phyloP scores from a whole-genome alignment of 2,329 filamentous ascomycete genomes.

The Epichloe aotearoae region DNA sequence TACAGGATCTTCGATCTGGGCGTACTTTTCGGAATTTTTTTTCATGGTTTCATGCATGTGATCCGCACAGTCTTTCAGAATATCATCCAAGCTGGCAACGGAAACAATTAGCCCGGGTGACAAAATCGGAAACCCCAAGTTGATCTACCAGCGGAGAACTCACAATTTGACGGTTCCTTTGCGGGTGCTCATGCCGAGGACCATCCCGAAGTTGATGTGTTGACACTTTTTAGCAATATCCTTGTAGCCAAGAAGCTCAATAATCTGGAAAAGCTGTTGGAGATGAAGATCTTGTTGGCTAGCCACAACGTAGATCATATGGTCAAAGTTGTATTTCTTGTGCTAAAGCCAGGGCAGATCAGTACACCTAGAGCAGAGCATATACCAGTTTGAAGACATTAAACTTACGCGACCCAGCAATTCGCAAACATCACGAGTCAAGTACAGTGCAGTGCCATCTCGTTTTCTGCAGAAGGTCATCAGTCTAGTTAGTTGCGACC shows the following conservation, averaged over 20 bases:
- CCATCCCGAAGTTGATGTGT: constrained; percentile 65
- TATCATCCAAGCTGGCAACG: constrained; percentile 8
- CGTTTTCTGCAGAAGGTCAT: constrained; percentile 32
- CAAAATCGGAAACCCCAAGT: background rate
- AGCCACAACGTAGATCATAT: constrained; percentile 69
- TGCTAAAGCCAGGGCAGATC: constrained; percentile 13
- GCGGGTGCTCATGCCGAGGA: constrained; percentile 57
- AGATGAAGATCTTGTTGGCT: constrained; percentile 61
- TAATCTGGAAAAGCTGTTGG: constrained; percentile 57
- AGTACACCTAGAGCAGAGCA: background rate
- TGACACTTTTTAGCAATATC: constrained; percentile 59
- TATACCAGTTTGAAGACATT: background rate
- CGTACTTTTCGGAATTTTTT: constrained; percentile 83
- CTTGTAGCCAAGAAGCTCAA: constrained; percentile 56
- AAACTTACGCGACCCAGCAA: constrained; percentile 43
- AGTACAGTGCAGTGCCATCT: constrained; percentile 63
- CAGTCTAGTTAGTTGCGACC: background rate
- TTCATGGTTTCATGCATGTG: constrained; percentile 98
- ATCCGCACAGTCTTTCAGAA: constrained; percentile 55
- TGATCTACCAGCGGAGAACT: background rate
- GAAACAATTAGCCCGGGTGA: background rate
- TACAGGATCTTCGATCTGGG: constrained; percentile 73
- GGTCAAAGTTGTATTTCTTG: constrained; percentile 53
- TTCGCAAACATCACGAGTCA: constrained; percentile 67
- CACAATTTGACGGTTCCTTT: constrained; percentile 61